Percentiles rank a stretch among this genome's conserved stretches.
Evolutionary conservation across 1,139 yeast genomes (phyloP).

Genomic region (Candida dubliniensis): DNA sequence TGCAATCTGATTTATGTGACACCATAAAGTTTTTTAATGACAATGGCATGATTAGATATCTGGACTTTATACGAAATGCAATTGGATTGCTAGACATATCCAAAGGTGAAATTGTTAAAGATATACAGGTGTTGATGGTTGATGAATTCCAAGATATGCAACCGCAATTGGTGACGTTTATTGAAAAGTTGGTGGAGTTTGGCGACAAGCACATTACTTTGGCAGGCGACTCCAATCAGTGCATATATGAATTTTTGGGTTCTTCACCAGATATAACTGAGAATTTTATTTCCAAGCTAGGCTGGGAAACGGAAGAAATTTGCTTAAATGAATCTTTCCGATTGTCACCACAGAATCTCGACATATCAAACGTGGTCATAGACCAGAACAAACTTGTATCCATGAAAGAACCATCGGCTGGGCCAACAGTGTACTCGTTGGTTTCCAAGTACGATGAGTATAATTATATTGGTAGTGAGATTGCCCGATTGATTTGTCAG

Average conservation of each 20-base stretch:
- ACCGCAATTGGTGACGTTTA: constrained; percentile 47
- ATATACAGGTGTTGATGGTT: constrained; percentile 47
- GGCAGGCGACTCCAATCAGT: constrained; percentile 76
- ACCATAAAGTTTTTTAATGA: constrained; percentile 23
- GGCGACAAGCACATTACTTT: constrained; percentile 53
- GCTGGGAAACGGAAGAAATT: constrained; percentile 25
- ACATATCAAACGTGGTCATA: constrained; percentile 34
- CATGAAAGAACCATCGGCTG: constrained; percentile 20
- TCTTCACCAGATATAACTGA: constrained; percentile 38
- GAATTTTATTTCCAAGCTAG: constrained; percentile 24
- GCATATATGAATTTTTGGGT: constrained; percentile 68
- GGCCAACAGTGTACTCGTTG: constrained; percentile 34
- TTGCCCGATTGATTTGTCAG: constrained; percentile 5
- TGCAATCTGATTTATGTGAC: constrained; percentile 22
- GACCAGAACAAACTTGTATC: constrained; percentile 16
- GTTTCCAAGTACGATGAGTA: constrained; percentile 34
- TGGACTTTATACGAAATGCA: constrained; percentile 37
- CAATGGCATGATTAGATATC: constrained; percentile 39
- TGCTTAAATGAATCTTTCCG: constrained; percentile 54
- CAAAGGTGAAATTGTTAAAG: constrained; percentile 20
- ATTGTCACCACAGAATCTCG: constrained; percentile 55
- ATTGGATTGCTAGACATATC: constrained; percentile 25
- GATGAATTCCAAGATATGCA: constrained; percentile 81
- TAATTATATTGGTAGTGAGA: constrained; percentile 15
- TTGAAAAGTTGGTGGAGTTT: constrained; percentile 37